Conservation (phyloP, 2,329 filamentous ascomycete genomes). For the Pseudogymnoascus destructans region DNA sequence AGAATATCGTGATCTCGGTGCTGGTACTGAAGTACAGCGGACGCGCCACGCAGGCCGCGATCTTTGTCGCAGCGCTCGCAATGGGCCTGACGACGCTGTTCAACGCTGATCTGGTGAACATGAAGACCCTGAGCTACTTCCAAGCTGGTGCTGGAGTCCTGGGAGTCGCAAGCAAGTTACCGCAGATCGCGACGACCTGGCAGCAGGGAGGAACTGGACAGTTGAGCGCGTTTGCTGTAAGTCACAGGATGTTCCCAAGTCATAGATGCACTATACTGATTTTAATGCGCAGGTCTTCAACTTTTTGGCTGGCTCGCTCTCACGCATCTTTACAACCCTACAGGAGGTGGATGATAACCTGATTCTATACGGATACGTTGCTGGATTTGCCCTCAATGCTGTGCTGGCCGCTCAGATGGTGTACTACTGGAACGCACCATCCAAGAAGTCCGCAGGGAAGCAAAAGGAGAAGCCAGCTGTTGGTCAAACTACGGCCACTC, state of each 20-base stretch:
- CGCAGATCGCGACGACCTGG: conserved; percentile 82
- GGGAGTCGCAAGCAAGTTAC: conserved; percentile 80
- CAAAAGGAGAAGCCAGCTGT: conserved; percentile 21
- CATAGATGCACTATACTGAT: background rate
- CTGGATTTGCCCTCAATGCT: conserved; percentile 79
- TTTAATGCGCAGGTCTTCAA: conserved; percentile 67
- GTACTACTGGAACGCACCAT: conserved; percentile 81
- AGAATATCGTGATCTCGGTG: conserved; percentile 82
- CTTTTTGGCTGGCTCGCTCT: conserved; percentile 84
- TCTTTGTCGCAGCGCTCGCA: conserved; percentile 67
- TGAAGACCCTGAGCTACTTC: conserved; percentile 38
- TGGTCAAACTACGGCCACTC: background rate
- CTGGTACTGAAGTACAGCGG: conserved; percentile 77
- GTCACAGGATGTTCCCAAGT: conserved; percentile 26
- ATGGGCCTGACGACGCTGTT: conserved; percentile 59
- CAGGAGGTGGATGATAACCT: conserved; percentile 96
- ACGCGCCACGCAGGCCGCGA: conserved; percentile 51
- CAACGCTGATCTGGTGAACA: conserved; percentile 49
- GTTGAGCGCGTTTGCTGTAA: conserved; percentile 87
- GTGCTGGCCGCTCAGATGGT: conserved; percentile 83
- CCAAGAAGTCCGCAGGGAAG: conserved; percentile 35
- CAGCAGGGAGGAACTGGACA: conserved; percentile 81
- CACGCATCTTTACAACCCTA: conserved; percentile 92
- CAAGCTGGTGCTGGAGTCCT: conserved; percentile 76
- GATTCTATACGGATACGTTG: conserved; percentile 88